Evolutionary conservation across 108 stramenopile genomes (phyloP), one percentile per base, ranked within the genome.

Genomic region (Mediolabrus comicus): DNA sequence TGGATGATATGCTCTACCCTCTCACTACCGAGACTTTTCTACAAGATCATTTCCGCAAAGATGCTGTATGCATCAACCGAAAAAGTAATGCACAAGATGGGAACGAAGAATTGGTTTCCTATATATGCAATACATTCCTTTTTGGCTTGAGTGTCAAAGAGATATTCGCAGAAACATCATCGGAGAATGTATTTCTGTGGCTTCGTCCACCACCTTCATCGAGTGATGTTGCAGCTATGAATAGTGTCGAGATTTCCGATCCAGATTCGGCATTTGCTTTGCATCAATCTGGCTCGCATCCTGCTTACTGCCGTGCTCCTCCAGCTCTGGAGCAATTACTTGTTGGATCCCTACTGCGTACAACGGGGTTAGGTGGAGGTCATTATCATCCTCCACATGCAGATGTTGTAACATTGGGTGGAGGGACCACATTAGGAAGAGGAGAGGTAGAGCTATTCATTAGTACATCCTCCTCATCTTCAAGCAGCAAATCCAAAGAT

Each of bases 361-460:
- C 72, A 25, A 86, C 89, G 14, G 88, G 90, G 0, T 61, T 94
- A 53, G 96, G 96, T 38, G 89, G 86, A 59, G 91, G 93, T 3
- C 89, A 89, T 51, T 88, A 88, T 51, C 78, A 86, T 55, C 80
- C 84, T 13, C 84, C 89, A 28, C 59, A 75, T 52, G 36, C 36
- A 12, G 53, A 72, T 19, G 35, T 12, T 3, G 52, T 38, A 13
- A 38, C 51, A 25, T 17, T 65, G 52, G 65, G 69, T 19, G 62
- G 74, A 6, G 49, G 49, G 4, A 76, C 61, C 7, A 80, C 78
- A 38, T 43, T 94, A 67, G 92, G 87, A 24, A 70, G 91, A 14
- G 95, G 95, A 7, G 97, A 97, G 77, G 92, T 97, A 35, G 97
- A 97, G 74, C 65, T 90, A 13, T 97, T 97, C 67, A 81, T 90